Base-by-base conservation (phyloP, 305 asterid genomes). In the Coffea humblotiana region DNA sequence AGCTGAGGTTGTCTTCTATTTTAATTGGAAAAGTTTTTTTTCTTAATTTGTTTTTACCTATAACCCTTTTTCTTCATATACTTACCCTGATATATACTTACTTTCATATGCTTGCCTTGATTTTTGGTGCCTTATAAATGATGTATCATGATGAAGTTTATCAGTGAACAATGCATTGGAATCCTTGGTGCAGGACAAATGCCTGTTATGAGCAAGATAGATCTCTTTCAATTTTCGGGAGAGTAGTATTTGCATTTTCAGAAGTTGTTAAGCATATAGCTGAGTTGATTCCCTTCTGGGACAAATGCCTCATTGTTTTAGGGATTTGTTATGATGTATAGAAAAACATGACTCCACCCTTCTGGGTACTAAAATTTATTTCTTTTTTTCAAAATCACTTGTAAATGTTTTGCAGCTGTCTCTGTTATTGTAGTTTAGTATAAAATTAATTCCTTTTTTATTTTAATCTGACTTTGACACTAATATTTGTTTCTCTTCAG, bases 401-500 rank as follows among this genome's bases (percentile, higher is more conserved):
- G 3, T 43, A 43, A 70, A 45, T 70, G n/a, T 8, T 21, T 2
- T 58, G 27, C 65, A 21, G 25, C 18, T 68, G 21, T 68, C 15
- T 37, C 27, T 71, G 6, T 0, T 71, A 23, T 19, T 75, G 58
- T 23, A 19, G 61, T 43, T 60, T 58, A 37, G 35, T 25, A 75
- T 21, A 23, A 75, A 3, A 10, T 58, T 6, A 35, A 12, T 12
- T 37, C 4, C 70, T 60, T 37, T 15, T 75, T 14, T 27, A 6
- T 43, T 19, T 45, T 6, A 60, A 63, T 60, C 56, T 75, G 54
- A 75, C 37, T 32, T 56, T 75, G 13, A 12, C 29, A 15, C 27
- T 11, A 1, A 0, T 4, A 7, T 40, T 43, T 56, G 56, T 35
- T 68, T 11, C 32, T 19, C 51, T 25, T 79, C 73, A 95, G 98